Evolutionary conservation across 2,329 filamentous ascomycete species (phyloP).

Genomic region (Coleophoma eucalyptorum): DNA sequence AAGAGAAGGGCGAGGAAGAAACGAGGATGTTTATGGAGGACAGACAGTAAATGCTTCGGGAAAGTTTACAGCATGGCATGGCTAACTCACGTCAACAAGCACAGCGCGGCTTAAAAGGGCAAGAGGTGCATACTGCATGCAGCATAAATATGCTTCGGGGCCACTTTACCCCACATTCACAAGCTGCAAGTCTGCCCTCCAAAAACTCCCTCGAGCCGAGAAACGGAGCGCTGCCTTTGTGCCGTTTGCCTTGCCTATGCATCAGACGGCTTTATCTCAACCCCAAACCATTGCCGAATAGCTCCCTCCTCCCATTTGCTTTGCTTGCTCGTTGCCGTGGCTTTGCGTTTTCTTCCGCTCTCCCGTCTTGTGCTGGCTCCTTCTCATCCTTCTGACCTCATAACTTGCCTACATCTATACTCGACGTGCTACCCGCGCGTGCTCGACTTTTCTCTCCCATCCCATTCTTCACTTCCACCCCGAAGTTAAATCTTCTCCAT

Average conservation of each 20-base stretch:
- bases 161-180: constrained; percentile 20
- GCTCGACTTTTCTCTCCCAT: constrained; percentile 3
- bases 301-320: not conserved
- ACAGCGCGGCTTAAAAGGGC: not conserved
- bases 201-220: constrained; percentile 16
- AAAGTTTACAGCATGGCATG: not conserved
- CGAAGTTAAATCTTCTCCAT: too few relatives aligned
- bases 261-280: not conserved
- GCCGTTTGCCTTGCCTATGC: constrained; percentile 3
- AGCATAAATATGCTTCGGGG: not conserved
- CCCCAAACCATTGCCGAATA: not conserved
- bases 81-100: not conserved
- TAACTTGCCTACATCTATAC: not conserved
- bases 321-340: not conserved
- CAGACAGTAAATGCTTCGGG: not conserved
- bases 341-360: not conserved
- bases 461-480: not conserved
- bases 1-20: not conserved
- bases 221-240: not conserved
- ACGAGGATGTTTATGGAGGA: not conserved
- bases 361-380: not conserved
- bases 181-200: constrained; percentile 6
- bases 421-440: constrained; percentile 3
- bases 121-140: not conserved
- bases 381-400: constrained; percentile 1